Evolutionary conservation across 768 basidiomycete genomes (phyloP), one percentile per base, ranked within the genome.

Genomic region (Pulveroboletus sp.): DNA sequence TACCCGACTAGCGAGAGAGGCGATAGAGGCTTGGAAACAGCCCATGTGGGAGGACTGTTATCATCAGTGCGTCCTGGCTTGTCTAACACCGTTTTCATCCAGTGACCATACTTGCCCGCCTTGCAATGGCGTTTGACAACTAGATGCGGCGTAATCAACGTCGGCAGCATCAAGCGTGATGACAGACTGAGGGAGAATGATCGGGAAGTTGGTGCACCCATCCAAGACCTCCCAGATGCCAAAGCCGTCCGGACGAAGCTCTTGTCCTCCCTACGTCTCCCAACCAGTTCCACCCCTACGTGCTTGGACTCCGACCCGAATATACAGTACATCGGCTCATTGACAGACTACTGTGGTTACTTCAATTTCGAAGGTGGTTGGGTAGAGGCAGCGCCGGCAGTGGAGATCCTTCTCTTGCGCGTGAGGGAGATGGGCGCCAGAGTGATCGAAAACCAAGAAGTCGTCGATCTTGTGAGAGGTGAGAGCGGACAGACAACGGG

Each of bases 311-410:
- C 27, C 11, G 39, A 42, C 10, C 26, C 45, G 17, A 37, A 53
- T 21, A 26, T 38, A 37, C 51, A 52, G 8, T 8, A 27, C 15
- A 33, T 63, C 11, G 60, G 63, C n/a, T 31, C 52, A n/a, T 42
- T 67, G 10, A 57, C 51, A 3, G 33, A 47, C 21, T 56, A 61
- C 31, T 55, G 66, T 21, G 89, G 85, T 1, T 94, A 87, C 61
- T 57, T 86, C 39, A 95, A 93, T 59, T 71, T 70, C 8, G 83
- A 88, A 33, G 81, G 86, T 1, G 93, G 93, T 12, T 97, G 93
- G 93, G 90, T 81, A 3, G 75, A 85, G 60, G 90, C 93, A 1
- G 73, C 76, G 1, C 78, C 84, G 60, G 90, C 86, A 3, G 60
- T 92, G 8, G 59, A 66, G 3, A 62, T 76, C 9, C 68, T 89